A percentile compares a stretch with the other conserved stretches of the same genome.
These are phyloP conservation scores for Solanum medicagineum DNA, from an alignment of 257 asterid genomes.

Conservation along the genomic window DNA sequence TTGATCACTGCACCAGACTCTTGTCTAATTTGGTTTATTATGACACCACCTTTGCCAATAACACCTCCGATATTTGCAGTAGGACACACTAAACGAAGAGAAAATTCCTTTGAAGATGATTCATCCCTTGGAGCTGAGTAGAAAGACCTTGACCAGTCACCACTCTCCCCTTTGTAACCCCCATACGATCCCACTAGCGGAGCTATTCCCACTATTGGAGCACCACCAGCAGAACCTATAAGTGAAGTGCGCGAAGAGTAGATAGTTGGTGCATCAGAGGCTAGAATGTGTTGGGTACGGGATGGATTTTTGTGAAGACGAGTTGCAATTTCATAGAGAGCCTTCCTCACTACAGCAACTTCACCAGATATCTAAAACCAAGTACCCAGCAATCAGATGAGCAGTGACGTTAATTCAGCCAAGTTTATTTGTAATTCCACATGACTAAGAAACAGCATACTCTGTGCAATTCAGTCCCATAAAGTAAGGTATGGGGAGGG, in stretches of 20 bases:
- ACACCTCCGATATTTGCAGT: constrained; percentile 13
- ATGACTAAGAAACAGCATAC: not conserved
- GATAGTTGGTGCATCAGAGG: constrained; percentile 1
- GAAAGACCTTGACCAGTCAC: constrained; percentile 6
- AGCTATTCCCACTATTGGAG: constrained; percentile 12
- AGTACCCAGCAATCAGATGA: not conserved
- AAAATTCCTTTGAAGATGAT: constrained; percentile 10
- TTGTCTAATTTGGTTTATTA: constrained; percentile 16
- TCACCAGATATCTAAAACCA: constrained; percentile 11
- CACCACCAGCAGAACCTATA: constrained; percentile 1
- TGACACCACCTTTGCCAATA: constrained; percentile 18
- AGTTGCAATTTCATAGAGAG: constrained; percentile 9
- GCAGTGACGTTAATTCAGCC: not conserved
- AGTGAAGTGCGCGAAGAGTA: constrained; percentile 9
- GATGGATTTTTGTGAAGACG: constrained; percentile 20
- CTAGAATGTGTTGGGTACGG: constrained; percentile 9
- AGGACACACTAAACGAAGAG: constrained; percentile 11
- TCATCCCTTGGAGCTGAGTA: constrained; percentile 12
- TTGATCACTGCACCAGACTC: constrained; percentile 14
- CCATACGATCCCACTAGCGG: constrained; percentile 16
- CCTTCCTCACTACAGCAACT: constrained; percentile 8
- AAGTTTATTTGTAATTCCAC: not conserved
- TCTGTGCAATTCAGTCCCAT: not conserved
- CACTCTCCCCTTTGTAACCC: constrained; percentile 12
- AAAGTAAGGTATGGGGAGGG: not conserved